Conservation (phyloP, 2,329 filamentous ascomycete species). For the Helminthosporium solani region DNA sequence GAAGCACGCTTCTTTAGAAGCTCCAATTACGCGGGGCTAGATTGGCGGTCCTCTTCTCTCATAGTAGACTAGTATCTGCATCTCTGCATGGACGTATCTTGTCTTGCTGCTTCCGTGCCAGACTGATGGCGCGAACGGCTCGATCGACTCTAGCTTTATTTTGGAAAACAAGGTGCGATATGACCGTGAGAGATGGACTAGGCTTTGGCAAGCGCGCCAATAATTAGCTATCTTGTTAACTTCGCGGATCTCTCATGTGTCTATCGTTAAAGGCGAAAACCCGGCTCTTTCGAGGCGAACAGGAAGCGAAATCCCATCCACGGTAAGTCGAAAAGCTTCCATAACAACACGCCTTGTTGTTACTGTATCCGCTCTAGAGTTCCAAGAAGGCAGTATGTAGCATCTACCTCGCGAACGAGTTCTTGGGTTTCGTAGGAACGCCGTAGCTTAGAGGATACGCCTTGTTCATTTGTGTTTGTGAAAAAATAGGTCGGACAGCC, state of each 20-base stretch:
- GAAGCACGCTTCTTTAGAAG: too few relatives aligned
- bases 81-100: constrained; percentile 7
- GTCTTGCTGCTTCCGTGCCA: constrained; percentile 2
- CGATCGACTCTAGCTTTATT: constrained; percentile 2
- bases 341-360: constrained; percentile 1
- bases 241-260: constrained; percentile 5
- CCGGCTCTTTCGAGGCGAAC: constrained; percentile 3
- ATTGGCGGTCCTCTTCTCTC: too few relatives aligned
- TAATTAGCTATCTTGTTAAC: constrained; percentile 10
- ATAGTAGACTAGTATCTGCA: too few relatives aligned
- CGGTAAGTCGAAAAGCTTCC: constrained; percentile 6
- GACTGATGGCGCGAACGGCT: constrained; percentile 4
- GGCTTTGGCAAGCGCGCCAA: constrained; percentile 7
- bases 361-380: not conserved
- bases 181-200: constrained; percentile 6
- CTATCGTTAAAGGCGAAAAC: constrained; percentile 5
- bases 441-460: too few relatives aligned
- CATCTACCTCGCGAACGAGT: too few relatives aligned
- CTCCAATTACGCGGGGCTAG: too few relatives aligned
- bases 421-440: too few relatives aligned
- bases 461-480: too few relatives aligned
- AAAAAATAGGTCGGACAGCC: too few relatives aligned
- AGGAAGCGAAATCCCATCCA: constrained; percentile 11
- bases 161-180: constrained; percentile 8
- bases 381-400: too few relatives aligned